Evolutionary conservation across 768 basidiomycete genomes (phyloP).

Genomic region (Rhodotorula graminis): DNA sequence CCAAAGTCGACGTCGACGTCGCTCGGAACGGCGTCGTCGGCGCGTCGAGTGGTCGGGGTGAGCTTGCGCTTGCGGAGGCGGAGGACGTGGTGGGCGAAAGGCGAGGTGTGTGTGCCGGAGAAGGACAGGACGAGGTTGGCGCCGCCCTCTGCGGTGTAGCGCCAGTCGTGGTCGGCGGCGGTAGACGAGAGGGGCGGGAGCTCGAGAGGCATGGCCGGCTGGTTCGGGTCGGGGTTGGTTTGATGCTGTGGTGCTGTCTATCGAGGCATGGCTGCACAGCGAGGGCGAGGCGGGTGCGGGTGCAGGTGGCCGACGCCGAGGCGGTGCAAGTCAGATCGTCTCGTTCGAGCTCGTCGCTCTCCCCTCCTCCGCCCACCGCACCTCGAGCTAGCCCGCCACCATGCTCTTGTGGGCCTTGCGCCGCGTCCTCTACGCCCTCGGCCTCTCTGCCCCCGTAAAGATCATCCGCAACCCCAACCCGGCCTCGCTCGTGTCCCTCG

Average conservation of each 20-base stretch:
- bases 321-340: too few relatives aligned
- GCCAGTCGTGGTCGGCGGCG: too few relatives aligned
- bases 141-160: slow-evolving; percentile 86
- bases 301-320: too few relatives aligned
- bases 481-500: slow-evolving; percentile 8
- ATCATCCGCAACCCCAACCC: slow-evolving; percentile 8
- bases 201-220: background rate
- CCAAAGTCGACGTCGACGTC: slow-evolving; percentile 59
- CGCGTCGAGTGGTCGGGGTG: slow-evolving; percentile 43
- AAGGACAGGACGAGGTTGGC: slow-evolving; percentile 86
- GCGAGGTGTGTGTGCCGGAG: slow-evolving; percentile 54
- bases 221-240: too few relatives aligned
- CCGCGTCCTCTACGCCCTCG: slow-evolving; percentile 6
- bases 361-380: too few relatives aligned
- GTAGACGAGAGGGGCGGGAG: slow-evolving; percentile 29
- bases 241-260: too few relatives aligned
- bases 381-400: too few relatives aligned
- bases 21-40: slow-evolving; percentile 46
- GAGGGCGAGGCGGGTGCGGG: too few relatives aligned
- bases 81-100: slow-evolving; percentile 61
- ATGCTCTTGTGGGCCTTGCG: slow-evolving; percentile 5
- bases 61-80: slow-evolving; percentile 63
- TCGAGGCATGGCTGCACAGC: too few relatives aligned
- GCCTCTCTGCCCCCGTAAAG: slow-evolving; percentile 16
- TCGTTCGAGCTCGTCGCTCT: too few relatives aligned